These are phyloP conservation scores for Suillus alpinus DNA, from an alignment of 768 basidiomycete species.

Conservation along the genomic window DNA sequence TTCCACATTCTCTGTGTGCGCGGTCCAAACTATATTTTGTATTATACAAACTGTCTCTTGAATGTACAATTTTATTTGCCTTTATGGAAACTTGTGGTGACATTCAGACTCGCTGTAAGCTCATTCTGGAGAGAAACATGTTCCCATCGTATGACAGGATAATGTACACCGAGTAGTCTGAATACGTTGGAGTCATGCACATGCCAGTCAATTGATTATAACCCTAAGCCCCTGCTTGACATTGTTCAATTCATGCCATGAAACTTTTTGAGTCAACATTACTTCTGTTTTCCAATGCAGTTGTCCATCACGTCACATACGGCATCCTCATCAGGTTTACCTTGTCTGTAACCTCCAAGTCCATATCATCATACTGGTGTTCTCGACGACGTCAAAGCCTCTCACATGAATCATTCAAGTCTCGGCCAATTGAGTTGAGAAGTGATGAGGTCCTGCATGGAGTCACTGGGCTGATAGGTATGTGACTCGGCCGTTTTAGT, in stretches of 20 bases:
- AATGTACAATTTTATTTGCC: not conserved
- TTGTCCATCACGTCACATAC: constrained; percentile 35
- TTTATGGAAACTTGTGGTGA: not conserved
- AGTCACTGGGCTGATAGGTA: constrained; percentile 84
- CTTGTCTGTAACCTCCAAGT: constrained; percentile 69
- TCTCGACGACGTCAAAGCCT: constrained; percentile 46
- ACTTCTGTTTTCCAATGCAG: constrained; percentile 23
- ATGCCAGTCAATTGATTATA: not conserved
- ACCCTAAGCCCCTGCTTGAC: not conserved
- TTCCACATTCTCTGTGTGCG: no score
- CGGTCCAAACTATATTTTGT: no score
- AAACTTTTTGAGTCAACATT: constrained; percentile 8
- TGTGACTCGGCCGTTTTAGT: constrained; percentile 13
- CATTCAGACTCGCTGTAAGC: no score
- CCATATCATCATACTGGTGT: constrained; percentile 54
- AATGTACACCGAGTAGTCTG: no score
- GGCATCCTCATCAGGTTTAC: constrained; percentile 76
- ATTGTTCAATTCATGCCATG: constrained; percentile 10
- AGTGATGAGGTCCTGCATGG: constrained; percentile 80
- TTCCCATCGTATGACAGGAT: no score
- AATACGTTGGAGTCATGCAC: not conserved
- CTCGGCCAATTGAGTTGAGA: constrained; percentile 63
- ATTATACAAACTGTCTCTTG: no score
- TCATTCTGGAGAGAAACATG: no score
- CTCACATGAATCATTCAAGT: constrained; percentile 26